phyloP scores from a whole-genome alignment of 768 basidiomycete species.

The Artomyces pyxidatus region DNA sequence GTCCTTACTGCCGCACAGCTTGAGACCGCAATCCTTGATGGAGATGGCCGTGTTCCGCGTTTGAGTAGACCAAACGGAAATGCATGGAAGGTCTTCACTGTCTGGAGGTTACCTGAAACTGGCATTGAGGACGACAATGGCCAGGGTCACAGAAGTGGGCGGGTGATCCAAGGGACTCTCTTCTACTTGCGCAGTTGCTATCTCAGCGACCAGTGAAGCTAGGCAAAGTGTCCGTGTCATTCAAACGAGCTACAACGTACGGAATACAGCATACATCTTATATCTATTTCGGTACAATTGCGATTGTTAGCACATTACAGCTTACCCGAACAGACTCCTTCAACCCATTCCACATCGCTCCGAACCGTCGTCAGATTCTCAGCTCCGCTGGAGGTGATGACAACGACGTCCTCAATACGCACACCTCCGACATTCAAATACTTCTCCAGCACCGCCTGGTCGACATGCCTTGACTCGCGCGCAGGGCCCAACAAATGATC shows the following conservation, averaged over 20 bases:
- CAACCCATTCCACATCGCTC: conserved; percentile 79
- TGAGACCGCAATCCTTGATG: conserved; percentile 43
- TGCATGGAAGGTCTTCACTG: conserved; percentile 49
- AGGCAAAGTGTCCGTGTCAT: too few relatives aligned
- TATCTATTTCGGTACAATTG: too few relatives aligned
- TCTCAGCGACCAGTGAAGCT: too few relatives aligned
- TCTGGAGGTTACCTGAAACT: conserved; percentile 44
- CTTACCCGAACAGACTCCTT: conserved; percentile 70
- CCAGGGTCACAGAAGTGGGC: neutral
- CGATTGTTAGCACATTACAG: conserved; percentile 15
- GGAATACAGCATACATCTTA: too few relatives aligned
- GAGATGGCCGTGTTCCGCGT: conserved; percentile 40
- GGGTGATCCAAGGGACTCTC: neutral
- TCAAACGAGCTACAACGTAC: too few relatives aligned
- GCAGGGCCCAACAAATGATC: conserved; percentile 64
- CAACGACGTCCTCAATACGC: conserved; percentile 86
- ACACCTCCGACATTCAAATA: conserved; percentile 88
- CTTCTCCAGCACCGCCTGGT: conserved; percentile 55
- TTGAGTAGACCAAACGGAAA: conserved; percentile 37
- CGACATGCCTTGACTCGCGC: conserved; percentile 55
- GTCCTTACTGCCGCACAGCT: conserved; percentile 40
- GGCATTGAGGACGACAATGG: conserved; percentile 4
- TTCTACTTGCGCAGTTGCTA: neutral
- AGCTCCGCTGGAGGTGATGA: conserved; percentile 64
- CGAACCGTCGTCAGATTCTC: conserved; percentile 83